A percentile compares a stretch with the other conserved stretches of the same genome.
Evolutionary conservation across 2,329 filamentous ascomycete species (phyloP).

Genomic region (Arthroderma sp.): DNA sequence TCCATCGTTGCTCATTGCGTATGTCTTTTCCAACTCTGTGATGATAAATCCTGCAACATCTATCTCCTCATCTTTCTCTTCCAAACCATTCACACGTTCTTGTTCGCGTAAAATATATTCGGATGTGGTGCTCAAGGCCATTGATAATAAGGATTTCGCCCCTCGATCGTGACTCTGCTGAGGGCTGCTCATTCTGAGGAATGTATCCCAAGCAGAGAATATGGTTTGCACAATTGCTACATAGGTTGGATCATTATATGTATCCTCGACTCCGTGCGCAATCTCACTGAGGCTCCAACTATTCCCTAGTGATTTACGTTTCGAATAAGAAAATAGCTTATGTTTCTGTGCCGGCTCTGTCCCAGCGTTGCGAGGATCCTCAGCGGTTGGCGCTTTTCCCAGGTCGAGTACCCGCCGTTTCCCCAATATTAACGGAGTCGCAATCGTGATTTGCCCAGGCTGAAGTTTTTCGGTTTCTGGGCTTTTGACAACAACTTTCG

Average conservation of each 20-base stretch:
- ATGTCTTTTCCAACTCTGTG: slow-evolving; percentile 31
- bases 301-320: neutral
- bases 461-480: slow-evolving; percentile 26
- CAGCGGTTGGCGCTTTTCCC: neutral
- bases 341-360: neutral
- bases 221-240: slow-evolving; percentile 27
- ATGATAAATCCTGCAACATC: slow-evolving; percentile 34
- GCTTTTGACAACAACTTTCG: slow-evolving; percentile 23
- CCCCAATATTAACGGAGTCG: slow-evolving; percentile 32
- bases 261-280: slow-evolving; percentile 24
- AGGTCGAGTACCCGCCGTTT: slow-evolving; percentile 13
- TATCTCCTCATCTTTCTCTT: slow-evolving; percentile 23
- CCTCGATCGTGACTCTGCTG: slow-evolving; percentile 14
- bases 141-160: slow-evolving; percentile 29
- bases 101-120: slow-evolving; percentile 31
- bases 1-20: slow-evolving; percentile 24
- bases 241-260: slow-evolving; percentile 18
- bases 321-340: neutral
- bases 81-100: slow-evolving; percentile 22
- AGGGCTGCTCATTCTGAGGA: slow-evolving; percentile 26
- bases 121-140: slow-evolving; percentile 26
- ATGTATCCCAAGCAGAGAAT: slow-evolving; percentile 27
- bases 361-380: neutral
- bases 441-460: slow-evolving; percentile 32
- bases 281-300: slow-evolving; percentile 18